These are phyloP conservation scores for Porodaedalea pini DNA, from an alignment of 1,284 basidiomycete species.

Conservation along the genomic window DNA sequence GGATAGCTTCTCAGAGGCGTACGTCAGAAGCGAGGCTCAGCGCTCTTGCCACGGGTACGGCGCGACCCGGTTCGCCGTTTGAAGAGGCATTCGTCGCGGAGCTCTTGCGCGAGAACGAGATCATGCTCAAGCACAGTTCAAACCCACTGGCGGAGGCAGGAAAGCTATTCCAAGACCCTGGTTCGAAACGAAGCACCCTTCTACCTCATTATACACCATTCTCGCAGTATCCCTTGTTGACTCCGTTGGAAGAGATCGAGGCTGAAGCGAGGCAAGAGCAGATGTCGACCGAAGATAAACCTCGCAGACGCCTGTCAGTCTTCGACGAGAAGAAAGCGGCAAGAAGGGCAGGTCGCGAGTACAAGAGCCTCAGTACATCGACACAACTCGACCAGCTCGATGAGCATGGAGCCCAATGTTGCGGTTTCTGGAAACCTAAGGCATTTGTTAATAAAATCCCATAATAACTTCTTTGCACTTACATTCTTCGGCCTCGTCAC, in stretches of 20 bases:
- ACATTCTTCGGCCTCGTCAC: too few species aligned
- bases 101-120: not conserved
- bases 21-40: not conserved
- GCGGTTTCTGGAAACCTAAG: too few species aligned
- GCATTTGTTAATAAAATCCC: too few species aligned
- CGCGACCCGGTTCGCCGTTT: not conserved
- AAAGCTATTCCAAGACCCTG: not conserved
- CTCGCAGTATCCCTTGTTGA: not conserved
- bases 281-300: not conserved
- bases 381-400: too few species aligned
- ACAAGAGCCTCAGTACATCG: too few species aligned
- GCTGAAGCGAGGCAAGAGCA: not conserved
- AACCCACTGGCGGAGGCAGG: not conserved
- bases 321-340: constrained; percentile 6
- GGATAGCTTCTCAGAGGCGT: not conserved
- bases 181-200: not conserved
- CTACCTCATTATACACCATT: constrained; percentile 3
- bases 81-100: constrained; percentile 1
- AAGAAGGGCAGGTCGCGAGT: constrained; percentile 1
- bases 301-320: too few species aligned
- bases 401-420: too few species aligned
- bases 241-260: constrained; percentile 2
- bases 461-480: too few species aligned
- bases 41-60: not conserved
- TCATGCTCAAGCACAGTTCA: not conserved